phyloP scores from a whole-genome alignment of 352 stramenopile genomes.

The Globisporangium megalacanthum region DNA sequence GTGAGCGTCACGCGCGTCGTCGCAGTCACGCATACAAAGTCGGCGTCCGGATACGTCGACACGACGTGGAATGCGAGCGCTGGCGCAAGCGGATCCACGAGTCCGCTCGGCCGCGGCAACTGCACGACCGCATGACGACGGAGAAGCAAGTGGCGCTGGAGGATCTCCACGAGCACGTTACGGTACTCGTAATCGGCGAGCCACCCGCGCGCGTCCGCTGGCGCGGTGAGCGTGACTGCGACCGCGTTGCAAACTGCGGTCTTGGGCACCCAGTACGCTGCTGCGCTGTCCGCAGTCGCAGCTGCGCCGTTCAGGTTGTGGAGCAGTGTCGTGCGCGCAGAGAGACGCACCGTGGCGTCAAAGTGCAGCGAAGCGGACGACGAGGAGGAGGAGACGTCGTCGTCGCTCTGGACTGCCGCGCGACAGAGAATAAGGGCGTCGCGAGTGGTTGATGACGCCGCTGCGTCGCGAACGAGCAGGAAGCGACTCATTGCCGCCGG shows the following conservation, averaged over 20 bases:
- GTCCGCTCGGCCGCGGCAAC: constrained; percentile 26
- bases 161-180: constrained; percentile 45
- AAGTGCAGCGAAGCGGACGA: neutral
- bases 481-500: constrained; percentile 31
- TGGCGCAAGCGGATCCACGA: constrained; percentile 3
- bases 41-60: constrained; percentile 36
- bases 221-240: constrained; percentile 32
- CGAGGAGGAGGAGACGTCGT: no score
- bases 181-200: constrained; percentile 27
- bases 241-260: constrained; percentile 30
- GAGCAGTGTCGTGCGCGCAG: constrained; percentile 8
- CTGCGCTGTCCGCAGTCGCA: constrained; percentile 5
- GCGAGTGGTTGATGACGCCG: neutral
- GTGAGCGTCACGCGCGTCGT: constrained; percentile 52
- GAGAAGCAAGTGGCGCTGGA: constrained; percentile 47
- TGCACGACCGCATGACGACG: constrained; percentile 31
- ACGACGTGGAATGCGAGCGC: constrained; percentile 32
- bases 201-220: constrained; percentile 2
- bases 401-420: constrained; percentile 18
- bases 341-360: constrained; percentile 23
- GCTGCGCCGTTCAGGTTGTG: constrained; percentile 14
- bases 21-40: constrained; percentile 30
- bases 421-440: constrained; percentile 33
- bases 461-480: constrained; percentile 15
- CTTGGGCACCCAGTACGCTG: constrained; percentile 41